Conservation (phyloP, 2,329 filamentous ascomycete genomes). For the Annulohypoxylon truncatum region DNA sequence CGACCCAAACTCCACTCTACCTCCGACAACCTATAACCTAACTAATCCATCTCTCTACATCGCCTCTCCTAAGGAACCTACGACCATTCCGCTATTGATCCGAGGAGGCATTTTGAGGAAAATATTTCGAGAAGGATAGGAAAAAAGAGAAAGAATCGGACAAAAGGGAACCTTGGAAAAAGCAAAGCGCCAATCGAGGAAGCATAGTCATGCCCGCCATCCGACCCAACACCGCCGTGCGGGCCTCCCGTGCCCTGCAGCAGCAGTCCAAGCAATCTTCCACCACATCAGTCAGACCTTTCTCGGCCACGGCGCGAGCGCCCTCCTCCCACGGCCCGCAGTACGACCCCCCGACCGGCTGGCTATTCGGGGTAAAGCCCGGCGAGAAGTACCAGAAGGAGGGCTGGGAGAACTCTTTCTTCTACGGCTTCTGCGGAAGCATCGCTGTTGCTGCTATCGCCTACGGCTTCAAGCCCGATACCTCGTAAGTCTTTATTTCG, state of each 20-base stretch:
- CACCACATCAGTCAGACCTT: constrained; percentile 49
- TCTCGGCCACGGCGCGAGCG: constrained; percentile 59
- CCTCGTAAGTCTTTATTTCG: constrained; percentile 77
- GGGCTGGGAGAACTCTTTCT: constrained; percentile 92
- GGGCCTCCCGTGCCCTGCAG: constrained; percentile 47
- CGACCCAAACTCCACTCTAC: constrained; percentile 37
- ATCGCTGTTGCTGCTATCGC: constrained; percentile 79
- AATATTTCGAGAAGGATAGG: not conserved
- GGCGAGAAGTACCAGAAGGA: constrained; percentile 96
- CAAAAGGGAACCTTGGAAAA: constrained; percentile 9
- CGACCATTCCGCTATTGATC: not conserved
- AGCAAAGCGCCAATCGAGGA: not conserved
- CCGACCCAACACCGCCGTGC: constrained; percentile 47
- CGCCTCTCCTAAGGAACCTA: not conserved
- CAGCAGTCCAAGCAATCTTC: constrained; percentile 31
- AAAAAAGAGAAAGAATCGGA: constrained; percentile 3
- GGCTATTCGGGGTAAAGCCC: constrained; percentile 93
- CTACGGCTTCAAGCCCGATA: constrained; percentile 98
- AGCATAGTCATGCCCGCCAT: constrained; percentile 46
- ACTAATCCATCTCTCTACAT: constrained; percentile 2
- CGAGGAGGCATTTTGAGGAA: not conserved
- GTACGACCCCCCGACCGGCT: constrained; percentile 90
- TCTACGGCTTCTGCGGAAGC: constrained; percentile 85
- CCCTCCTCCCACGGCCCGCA: constrained; percentile 73
- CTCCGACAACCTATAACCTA: constrained; percentile 20